Evolutionary conservation across 176 grass and related monocot genomes (phyloP).

Genomic region (Cocos nucifera): DNA sequence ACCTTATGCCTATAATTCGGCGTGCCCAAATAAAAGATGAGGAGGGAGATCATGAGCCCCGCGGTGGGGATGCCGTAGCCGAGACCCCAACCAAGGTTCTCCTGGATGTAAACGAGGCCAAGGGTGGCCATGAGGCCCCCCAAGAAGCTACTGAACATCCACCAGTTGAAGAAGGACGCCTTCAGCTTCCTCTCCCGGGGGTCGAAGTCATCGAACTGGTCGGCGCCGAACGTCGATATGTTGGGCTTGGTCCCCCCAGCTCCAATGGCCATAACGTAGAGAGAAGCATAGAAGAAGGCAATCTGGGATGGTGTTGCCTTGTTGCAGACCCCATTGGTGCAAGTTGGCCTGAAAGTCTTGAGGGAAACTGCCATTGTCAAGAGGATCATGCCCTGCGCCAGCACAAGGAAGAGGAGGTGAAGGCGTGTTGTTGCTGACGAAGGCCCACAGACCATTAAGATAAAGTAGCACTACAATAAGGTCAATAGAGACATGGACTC

Average conservation of each 20-base stretch:
- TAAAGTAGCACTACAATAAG: no score
- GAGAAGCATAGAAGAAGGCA: constrained; percentile 44
- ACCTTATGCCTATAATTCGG: constrained; percentile 59
- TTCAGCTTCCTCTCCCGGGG: constrained; percentile 28
- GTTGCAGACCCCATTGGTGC: constrained; percentile 6
- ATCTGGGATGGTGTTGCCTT: constrained; percentile 34
- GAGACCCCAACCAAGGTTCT: constrained; percentile 58
- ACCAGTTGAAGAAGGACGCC: constrained; percentile 84
- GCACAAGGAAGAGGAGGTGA: constrained; percentile 9
- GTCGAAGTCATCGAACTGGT: constrained; percentile 77
- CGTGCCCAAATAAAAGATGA: constrained; percentile 47
- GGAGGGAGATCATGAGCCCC: constrained; percentile 34
- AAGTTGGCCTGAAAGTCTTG: neutral
- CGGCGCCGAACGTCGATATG: constrained; percentile 79
- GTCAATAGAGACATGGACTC: no score
- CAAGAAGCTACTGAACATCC: constrained; percentile 66
- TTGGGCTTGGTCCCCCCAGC: constrained; percentile 76
- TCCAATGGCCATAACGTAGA: constrained; percentile 54
- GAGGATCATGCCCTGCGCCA: neutral
- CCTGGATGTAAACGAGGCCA: constrained; percentile 56
- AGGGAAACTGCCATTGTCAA: constrained; percentile 5
- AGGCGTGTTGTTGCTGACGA: no score
- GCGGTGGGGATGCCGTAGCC: constrained; percentile 53
- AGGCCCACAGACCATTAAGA: no score
- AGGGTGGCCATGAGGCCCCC: constrained; percentile 47